Evolutionary conservation across 106 monocot genomes (phyloP).

Genomic region (Apostasia shenzhenica): DNA sequence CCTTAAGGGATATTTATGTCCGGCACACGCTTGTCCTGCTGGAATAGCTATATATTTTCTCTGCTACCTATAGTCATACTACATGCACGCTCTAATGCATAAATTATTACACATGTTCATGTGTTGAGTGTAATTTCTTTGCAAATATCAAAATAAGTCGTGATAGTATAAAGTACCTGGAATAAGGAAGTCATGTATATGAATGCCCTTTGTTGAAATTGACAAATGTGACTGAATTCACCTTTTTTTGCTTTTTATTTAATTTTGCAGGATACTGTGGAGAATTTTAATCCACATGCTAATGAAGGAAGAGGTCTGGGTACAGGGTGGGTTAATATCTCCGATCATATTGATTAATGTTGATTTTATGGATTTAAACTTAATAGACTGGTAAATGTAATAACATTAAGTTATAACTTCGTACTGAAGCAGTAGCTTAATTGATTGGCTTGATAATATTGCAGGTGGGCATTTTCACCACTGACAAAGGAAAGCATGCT

Average conservation of each 20-base stretch:
- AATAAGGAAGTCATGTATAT: neutral
- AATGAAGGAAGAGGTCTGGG: constrained; percentile 57
- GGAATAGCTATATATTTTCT: too few species aligned
- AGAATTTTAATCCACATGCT: constrained; percentile 65
- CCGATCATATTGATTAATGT: neutral
- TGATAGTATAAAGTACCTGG: too few species aligned
- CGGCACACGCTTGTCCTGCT: too few species aligned
- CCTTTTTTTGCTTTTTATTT: neutral
- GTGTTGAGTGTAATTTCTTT: too few species aligned
- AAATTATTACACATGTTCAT: too few species aligned
- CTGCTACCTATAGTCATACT: too few species aligned
- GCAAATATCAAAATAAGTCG: too few species aligned
- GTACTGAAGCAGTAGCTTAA: neutral
- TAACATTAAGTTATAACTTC: neutral
- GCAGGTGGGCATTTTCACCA: constrained; percentile 90
- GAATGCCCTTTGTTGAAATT: neutral
- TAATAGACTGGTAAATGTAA: neutral
- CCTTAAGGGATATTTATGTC: too few species aligned
- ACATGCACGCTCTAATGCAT: too few species aligned
- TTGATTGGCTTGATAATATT: constrained; percentile 12
- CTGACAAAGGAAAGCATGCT: constrained; percentile 63
- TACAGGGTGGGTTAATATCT: constrained; percentile 51
- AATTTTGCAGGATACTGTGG: constrained; percentile 66
- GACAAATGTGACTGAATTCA: neutral
- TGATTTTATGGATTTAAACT: neutral